Evolutionary conservation across 768 basidiomycete genomes (phyloP).

Genomic region (Naganishia onofrii): DNA sequence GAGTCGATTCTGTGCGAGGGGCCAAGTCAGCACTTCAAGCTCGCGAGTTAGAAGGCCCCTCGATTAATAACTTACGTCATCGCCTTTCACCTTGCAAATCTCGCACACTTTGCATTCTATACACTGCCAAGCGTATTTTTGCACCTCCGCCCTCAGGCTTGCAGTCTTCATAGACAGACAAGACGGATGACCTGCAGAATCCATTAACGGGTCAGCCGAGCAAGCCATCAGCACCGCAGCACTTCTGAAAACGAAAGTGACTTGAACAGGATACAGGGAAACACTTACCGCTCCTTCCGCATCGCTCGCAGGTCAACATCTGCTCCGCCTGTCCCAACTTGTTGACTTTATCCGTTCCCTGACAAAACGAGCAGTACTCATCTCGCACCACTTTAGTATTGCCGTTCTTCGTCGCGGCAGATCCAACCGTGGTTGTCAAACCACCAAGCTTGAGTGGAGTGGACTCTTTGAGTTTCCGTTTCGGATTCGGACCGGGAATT

Average conservation of each 20-base stretch:
- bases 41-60: too few species aligned
- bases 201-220: too few species aligned
- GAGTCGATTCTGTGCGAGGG: constrained; percentile 62
- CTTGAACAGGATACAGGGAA: constrained; percentile 15
- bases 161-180: constrained; percentile 66
- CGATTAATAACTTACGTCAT: constrained; percentile 68
- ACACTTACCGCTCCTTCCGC: constrained; percentile 73
- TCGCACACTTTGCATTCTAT: constrained; percentile 90
- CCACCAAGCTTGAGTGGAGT: not conserved
- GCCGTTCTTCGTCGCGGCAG: not conserved
- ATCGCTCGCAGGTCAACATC: constrained; percentile 76
- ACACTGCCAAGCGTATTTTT: constrained; percentile 79
- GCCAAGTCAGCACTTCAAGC: not conserved
- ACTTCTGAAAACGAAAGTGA: too few species aligned
- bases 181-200: constrained; percentile 71
- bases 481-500: constrained; percentile 1
- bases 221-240: too few species aligned
- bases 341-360: constrained; percentile 64
- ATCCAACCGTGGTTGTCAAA: not conserved
- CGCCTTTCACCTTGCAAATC: constrained; percentile 76
- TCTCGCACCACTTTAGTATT: constrained; percentile 54
- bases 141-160: constrained; percentile 60
- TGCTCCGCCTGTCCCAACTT: constrained; percentile 61
- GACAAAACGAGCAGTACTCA: constrained; percentile 73
- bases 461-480: constrained; percentile 2